Percentiles rank a stretch among this genome's conserved stretches.
phyloP scores from a whole-genome alignment of 179 eudicot genomes.

The Silene noctiflora region DNA sequence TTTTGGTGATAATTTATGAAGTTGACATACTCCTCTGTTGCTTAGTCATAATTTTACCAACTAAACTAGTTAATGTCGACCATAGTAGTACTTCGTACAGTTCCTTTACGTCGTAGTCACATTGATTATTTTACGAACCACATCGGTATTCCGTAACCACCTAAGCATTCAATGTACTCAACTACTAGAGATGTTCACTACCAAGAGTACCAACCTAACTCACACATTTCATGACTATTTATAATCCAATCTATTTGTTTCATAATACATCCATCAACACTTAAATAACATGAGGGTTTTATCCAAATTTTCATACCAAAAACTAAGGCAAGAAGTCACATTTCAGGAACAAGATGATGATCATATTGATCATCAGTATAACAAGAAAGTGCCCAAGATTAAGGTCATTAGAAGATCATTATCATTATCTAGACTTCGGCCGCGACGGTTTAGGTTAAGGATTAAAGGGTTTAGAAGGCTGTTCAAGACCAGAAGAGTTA shows the following conservation, averaged over 20 bases:
- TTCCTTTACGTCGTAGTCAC: neutral
- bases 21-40: no score
- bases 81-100: no score
- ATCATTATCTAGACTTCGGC: constrained; percentile 15
- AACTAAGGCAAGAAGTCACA: constrained; percentile 43
- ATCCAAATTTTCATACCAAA: constrained; percentile 48
- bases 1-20: no score
- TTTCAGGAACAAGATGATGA: constrained; percentile 38
- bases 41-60: neutral
- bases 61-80: neutral
- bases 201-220: constrained; percentile 11
- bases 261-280: neutral
- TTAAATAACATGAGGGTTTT: constrained; percentile 20
- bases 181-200: neutral
- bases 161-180: constrained; percentile 24
- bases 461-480: constrained; percentile 17
- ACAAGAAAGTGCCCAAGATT: neutral
- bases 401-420: neutral
- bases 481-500: neutral
- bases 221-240: neutral
- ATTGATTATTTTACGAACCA: neutral
- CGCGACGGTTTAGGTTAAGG: constrained; percentile 35
- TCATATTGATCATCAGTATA: constrained; percentile 6
- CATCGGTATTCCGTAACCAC: neutral
- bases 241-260: neutral